These are phyloP conservation scores for Apiospora kogelbergensis DNA, from an alignment of 2,329 filamentous ascomycete genomes.

Conservation along the genomic window DNA sequence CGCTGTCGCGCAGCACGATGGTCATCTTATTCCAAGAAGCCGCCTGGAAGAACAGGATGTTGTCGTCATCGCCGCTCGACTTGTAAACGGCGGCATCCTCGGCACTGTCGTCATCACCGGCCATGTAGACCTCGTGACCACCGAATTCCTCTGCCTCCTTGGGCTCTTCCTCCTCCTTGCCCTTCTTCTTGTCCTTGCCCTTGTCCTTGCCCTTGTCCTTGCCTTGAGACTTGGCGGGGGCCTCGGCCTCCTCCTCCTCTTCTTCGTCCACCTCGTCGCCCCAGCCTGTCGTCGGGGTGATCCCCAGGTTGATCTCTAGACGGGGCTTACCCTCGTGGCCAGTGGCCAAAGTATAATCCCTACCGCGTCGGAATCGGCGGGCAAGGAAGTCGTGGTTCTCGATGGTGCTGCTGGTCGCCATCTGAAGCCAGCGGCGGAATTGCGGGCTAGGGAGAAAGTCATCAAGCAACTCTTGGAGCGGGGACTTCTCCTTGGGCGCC, in stretches of 20 bases:
- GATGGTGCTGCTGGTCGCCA: constrained; percentile 75
- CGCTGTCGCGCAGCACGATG: constrained; percentile 84
- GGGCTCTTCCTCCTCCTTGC: constrained; percentile 28
- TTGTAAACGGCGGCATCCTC: constrained; percentile 87
- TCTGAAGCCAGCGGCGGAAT: constrained; percentile 86
- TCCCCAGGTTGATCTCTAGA: constrained; percentile 81
- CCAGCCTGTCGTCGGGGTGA: constrained; percentile 87
- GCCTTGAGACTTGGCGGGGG: constrained; percentile 19
- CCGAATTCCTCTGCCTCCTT: constrained; percentile 59
- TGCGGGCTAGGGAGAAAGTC: constrained; percentile 79
- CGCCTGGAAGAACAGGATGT: constrained; percentile 63
- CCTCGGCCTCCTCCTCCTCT: constrained; percentile 31
- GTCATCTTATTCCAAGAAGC: constrained; percentile 86
- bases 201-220: constrained; percentile 30
- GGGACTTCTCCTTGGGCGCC: constrained; percentile 41
- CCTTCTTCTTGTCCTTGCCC: constrained; percentile 28
- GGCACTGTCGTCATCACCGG: constrained; percentile 71
- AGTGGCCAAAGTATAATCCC: constrained; percentile 92
- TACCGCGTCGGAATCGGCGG: constrained; percentile 79
- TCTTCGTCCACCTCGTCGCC: constrained; percentile 65
- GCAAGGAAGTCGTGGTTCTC: constrained; percentile 77
- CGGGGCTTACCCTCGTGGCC: constrained; percentile 76
- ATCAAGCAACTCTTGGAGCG: constrained; percentile 77
- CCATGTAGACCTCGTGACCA: constrained; percentile 92
- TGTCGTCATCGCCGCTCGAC: constrained; percentile 72